Evolutionary conservation across 1,139 yeast species (phyloP), one percentile per base, ranked within the genome.

Genomic region (Yamadazyma atlantica): DNA sequence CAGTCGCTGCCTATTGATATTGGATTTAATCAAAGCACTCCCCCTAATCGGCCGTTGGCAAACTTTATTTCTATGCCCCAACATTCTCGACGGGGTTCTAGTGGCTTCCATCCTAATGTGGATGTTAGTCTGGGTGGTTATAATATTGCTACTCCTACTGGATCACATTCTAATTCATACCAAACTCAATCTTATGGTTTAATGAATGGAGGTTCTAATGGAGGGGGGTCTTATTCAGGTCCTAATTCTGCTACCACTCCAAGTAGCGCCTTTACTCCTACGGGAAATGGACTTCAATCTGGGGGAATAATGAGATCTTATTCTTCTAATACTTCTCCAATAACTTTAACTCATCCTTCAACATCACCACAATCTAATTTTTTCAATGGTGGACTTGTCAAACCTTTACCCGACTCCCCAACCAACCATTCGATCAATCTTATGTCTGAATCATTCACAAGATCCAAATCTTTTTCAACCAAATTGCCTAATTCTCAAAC

Each of bases 271-370:
- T 15, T 9, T 19, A 19, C 22, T 19, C 8, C 22, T 19, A 19
- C 8, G 6, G 22, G 22, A 19, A 19, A 19, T 9, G 22, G 22
- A 19, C 6, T 19, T 6, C 8, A 6, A 19, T 34, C 11, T 34
- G 16, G 19, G 9, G 49, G 19, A 4, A 4, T 16, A 16, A 28
- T 28, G n/a, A 28, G 30, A 29, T 36, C 52, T 4, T 42, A 41
- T 32, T 49, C 58, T 6, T 38, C 45, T 8, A 42, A 43, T 29
- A 47, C 57, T 7, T 47, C 57, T 2, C 54, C 55, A 12, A 38
- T 35, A 4, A 39, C 40, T 8, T 32, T 43, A 2, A 30, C 38
- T 8, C 18, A 41, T n/a, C 40, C 52, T 4, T 44, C 55, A 4
- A 25, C 39, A 11, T 38, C 48, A 2, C 45, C 49, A 17, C 51